Evolutionary conservation across 495 filamentous ascomycete genomes (phyloP), one percentile per base, ranked within the genome.

Genomic region (Pseudomonodictys pantanalensis): DNA sequence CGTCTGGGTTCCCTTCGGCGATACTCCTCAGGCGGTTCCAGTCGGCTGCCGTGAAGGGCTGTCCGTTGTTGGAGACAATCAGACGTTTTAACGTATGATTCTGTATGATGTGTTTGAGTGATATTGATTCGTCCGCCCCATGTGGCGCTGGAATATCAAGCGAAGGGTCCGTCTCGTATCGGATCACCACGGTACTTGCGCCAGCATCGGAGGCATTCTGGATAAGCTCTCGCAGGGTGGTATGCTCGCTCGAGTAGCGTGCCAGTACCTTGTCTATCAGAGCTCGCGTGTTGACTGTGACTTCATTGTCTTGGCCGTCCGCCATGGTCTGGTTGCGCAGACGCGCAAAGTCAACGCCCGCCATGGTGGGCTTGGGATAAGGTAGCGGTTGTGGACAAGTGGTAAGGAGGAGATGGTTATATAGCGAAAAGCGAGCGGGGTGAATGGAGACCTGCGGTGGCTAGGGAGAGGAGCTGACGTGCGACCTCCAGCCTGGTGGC

Each of bases 191-290:
- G 53, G 86, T 91, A 8, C 85, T 87, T 18, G 93, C 92, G 59
- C 88, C 86, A 18, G 95, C 95, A 75, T 99, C 95, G 35, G 95
- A 93, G 9, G 93, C 95, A 71, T 99, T 99, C 69, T 99, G 95
- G 28, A 99, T 88, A 62, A 97, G 87, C 69, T 99, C 95, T 76
- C 95, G 82, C 12, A 97, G 77, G 20, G 84, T 83, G 24, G 81
- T 83, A 75, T 91, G 96, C 76, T 97, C 92, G 54, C 93, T 91
- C 8, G 91, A 93, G 72, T 98, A 98, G 57, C 93, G 77, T 17
- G 93, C 92, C 38, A 98, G 81, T 1, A 97, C 91, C 74, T 99
- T 99, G 72, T 97, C 95, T 58, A 99, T 97, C 64, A 99, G 76
- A 26, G 92, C 95, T 65, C 95, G 79, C 23, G 93, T 99, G 69